Conservation (phyloP, 768 basidiomycete species). For the Psilocybe azurescens region DNA sequence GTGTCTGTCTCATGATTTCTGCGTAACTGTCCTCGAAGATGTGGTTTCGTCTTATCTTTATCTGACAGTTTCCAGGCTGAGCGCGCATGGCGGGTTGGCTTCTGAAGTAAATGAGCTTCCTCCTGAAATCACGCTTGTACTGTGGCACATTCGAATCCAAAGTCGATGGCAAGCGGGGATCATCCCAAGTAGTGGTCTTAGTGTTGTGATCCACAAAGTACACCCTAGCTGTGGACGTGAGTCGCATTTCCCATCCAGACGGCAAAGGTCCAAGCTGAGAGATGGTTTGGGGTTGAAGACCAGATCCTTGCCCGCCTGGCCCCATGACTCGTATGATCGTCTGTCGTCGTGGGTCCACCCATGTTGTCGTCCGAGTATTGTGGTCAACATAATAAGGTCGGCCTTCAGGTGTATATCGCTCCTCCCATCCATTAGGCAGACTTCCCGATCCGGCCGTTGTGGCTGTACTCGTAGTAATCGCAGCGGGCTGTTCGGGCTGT, state of each 20-base stretch:
- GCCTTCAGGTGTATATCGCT: slow-evolving; percentile 97
- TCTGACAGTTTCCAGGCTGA: slow-evolving; percentile 98
- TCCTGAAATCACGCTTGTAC: slow-evolving; percentile 99
- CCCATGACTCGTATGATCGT: slow-evolving; percentile 97
- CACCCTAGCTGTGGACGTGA: slow-evolving; percentile 96
- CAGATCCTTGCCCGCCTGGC: slow-evolving; percentile 85
- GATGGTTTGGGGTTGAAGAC: slow-evolving; percentile 93
- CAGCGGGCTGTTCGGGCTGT: slow-evolving; percentile 38
- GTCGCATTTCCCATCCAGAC: slow-evolving; percentile 99
- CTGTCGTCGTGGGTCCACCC: slow-evolving; percentile 98
- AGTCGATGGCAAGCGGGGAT: slow-evolving; percentile 93
- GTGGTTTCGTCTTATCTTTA: slow-evolving; percentile 97
- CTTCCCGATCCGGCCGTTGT: slow-evolving; percentile 81
- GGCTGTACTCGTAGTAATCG: slow-evolving; percentile 50
- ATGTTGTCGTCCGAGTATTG: slow-evolving; percentile 99
- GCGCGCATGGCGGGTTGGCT: slow-evolving; percentile 98
- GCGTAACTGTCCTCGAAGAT: slow-evolving; percentile 99
- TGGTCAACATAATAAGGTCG: slow-evolving; percentile 99
- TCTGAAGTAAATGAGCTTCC: slow-evolving; percentile 99
- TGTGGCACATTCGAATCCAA: slow-evolving; percentile 97
- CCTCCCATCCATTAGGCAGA: slow-evolving; percentile 98
- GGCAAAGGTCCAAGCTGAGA: slow-evolving; percentile 96
- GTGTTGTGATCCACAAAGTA: slow-evolving; percentile 99
- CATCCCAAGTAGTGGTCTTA: slow-evolving; percentile 99
- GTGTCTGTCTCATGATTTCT: slow-evolving; percentile 99